Base-by-base conservation (phyloP, 441 rosid species). In the Eutrema salsugineum region DNA sequence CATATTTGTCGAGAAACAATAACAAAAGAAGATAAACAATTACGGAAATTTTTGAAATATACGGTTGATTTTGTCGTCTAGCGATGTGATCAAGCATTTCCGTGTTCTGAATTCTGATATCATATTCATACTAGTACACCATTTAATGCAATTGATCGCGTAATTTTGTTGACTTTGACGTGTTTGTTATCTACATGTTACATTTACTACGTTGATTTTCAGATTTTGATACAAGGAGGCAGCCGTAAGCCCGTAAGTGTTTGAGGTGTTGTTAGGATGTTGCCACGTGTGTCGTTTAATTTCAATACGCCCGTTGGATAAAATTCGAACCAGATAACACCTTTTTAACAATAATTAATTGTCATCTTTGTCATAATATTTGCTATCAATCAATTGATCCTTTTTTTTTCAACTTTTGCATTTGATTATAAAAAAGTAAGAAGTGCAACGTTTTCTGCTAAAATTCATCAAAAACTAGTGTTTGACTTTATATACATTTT, bases 111-210 rank as follows among this genome's bases (percentile, higher is more conserved):
- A 7, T 39, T 66, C 17, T 66, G 62, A 50, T 20, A 24, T 58
- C 20, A 73, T 27, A 28, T 5, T 48, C 50, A 48, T 65, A 54
- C 53, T 39, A 66, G 5, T 28, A 50, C 68, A 50, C 40, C 40
- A 73, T 73, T 66, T 58, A 66, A 50, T 59, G 72, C 61, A 66
- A 51, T 65, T 66, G 11, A 66, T 49, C 47, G 72, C 68, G 63
- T 59, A 8, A 42, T 32, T 66, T 66, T 61, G 42, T 73, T 66
- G 77, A 73, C 77, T 66, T 73, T 73, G 59, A 72, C 64, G 49
- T 54, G 19, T 39, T 9, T 11, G 55, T 28, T 46, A 47, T 48
- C 59, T 68, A 69, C 56, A 28, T n/a, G 58, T 33, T 60, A 27
- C 38, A 43, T 8, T 8, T 40, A 6, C 10, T 42, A 68, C 8